Evolutionary conservation across 352 stramenopile genomes (phyloP), one percentile per base, ranked within the genome.

Genomic region (Hyaloperonospora brassicae): DNA sequence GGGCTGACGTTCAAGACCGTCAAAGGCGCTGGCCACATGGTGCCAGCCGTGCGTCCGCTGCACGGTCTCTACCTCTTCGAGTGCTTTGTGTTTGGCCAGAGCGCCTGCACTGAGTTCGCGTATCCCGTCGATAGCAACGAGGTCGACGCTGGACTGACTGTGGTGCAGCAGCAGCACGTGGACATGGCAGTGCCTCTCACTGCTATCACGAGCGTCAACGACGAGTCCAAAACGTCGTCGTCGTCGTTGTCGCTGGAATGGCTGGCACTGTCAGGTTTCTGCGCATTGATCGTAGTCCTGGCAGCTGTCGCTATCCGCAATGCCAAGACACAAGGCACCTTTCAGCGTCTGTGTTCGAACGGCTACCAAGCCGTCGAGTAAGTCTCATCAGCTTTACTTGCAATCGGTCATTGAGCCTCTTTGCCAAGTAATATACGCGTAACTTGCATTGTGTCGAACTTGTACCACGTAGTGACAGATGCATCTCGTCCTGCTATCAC

Each of bases 1-100:
- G 83, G 79, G 3, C 48, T 97, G 13, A 83, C 73, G 5, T 97
- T 95, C 72, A 74, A 95, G 52, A 97, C 89, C 0, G 90, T 97
- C 60, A 92, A 95, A 55, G 90, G 88, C 13, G 85, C 86, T 13
- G 92, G 92, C 1, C 89, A 97, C 67, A 93, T 97, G 79, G 89
- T 97, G 45, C 77, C 77, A 1, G 74, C 72, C 0, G 78, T 88
- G 45, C 79, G 80, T 25, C 84, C 84, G 25, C 64, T 86, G n/a
- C 78, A 86, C 48, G 76, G 75, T 8, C 72, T 90, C 34, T 67
- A 84, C 62, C 78, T 94, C 51, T 86, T 92, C 45, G 76, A 94
- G 57, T 86, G 79, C 55, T 93, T 95, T 71, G 69, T 95, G 39
- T 79, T 71, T 35, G 76, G 78, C 13, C 69, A 84, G 8, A 70